phyloP scores from a whole-genome alignment of 306 rosid genomes.

The Castanospermum australe region DNA sequence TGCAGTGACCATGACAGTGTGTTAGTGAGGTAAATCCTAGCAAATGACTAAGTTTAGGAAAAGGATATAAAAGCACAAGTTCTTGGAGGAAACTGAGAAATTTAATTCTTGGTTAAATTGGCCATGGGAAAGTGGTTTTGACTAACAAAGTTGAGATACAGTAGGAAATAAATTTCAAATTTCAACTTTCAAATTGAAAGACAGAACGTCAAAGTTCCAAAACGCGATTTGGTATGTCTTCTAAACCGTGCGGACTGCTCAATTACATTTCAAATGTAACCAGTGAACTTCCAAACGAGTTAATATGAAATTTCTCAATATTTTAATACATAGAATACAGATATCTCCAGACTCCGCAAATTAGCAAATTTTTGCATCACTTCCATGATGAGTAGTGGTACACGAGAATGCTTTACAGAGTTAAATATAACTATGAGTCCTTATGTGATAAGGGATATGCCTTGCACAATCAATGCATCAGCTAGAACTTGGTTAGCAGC shows the following conservation, averaged over 20 bases:
- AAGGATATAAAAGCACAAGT: neutral
- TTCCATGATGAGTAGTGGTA: constrained; percentile 14
- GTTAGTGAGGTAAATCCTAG: neutral
- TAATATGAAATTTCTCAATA: constrained; percentile 17
- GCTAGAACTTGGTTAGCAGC: constrained; percentile 90
- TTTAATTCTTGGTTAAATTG: neutral
- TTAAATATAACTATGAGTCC: constrained; percentile 15
- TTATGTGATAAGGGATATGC: constrained; percentile 66
- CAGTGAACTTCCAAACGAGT: neutral
- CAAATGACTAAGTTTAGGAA: neutral
- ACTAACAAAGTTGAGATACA: neutral
- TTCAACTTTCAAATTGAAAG: neutral
- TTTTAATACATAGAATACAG: constrained; percentile 10
- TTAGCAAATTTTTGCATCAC: constrained; percentile 27
- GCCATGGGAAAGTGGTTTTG: neutral
- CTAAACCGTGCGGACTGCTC: neutral
- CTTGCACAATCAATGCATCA: constrained; percentile 66
- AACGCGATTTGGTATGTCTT: neutral
- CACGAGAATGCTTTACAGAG: neutral
- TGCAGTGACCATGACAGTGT: neutral
- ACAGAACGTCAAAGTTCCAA: neutral
- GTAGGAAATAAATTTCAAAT: neutral
- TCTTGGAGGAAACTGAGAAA: neutral
- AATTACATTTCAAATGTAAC: neutral
- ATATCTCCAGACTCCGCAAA: constrained; percentile 18